Percentiles rank a stretch among this genome's conserved stretches.
phyloP scores from a whole-genome alignment of 2,329 filamentous ascomycete species.

The Dothistroma pini region DNA sequence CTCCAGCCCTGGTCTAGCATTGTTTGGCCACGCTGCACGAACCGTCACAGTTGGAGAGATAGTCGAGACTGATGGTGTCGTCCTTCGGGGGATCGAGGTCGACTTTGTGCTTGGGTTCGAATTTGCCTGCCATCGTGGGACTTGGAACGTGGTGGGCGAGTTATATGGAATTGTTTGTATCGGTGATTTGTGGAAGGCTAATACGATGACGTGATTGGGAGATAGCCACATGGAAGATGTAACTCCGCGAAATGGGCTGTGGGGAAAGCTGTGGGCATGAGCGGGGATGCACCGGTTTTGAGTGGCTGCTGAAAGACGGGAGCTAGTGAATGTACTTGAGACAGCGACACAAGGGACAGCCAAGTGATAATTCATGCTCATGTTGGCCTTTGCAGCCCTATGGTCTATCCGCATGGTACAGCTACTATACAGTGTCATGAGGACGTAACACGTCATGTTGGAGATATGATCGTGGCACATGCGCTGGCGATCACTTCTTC shows the following conservation, averaged over 20 bases:
- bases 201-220: constrained; percentile 1
- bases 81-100: constrained; percentile 79
- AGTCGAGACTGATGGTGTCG: constrained; percentile 76
- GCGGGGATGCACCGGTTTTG: background rate
- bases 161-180: background rate
- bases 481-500: background rate
- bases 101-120: constrained; percentile 74
- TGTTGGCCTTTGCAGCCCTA: background rate
- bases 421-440: background rate
- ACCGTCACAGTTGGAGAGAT: constrained; percentile 82
- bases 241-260: background rate
- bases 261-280: background rate
- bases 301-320: background rate
- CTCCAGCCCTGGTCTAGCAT: background rate
- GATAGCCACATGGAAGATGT: background rate
- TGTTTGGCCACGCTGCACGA: constrained; percentile 35
- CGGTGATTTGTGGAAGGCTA: background rate
- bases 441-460: background rate
- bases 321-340: background rate
- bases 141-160: too few species aligned
- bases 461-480: background rate
- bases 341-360: background rate
- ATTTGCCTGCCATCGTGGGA: constrained; percentile 36
- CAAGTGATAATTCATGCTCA: background rate
- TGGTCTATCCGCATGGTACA: background rate